Evolutionary conservation across 2,329 filamentous ascomycete genomes (phyloP), one percentile per base, ranked within the genome.

Genomic region (Arthrobotrys musiformis): DNA sequence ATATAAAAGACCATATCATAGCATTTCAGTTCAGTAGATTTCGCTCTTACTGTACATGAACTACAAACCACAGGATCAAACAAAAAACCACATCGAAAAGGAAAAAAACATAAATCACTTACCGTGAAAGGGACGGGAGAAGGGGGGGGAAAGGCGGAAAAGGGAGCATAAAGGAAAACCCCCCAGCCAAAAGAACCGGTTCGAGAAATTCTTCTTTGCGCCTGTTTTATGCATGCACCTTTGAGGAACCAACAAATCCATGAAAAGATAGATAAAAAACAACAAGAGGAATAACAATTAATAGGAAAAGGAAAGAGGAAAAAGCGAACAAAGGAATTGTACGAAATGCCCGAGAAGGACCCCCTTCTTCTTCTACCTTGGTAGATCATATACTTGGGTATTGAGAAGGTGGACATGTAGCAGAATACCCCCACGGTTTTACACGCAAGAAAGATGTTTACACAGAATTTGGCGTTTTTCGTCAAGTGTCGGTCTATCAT

Each of bases 181-280:
- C n/a, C n/a, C n/a, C 40, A 60, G 63, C 66, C 66, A 70, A 70
- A 77, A n/a, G n/a, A n/a, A n/a, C n/a, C n/a, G n/a, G 60, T 28
- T 62, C 37, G 58, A 52, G 60, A 70, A 77, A 70, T 70, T 61
- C 70, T 77, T n/a, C n/a, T 64, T 70, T 77, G 73, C 73, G 73
- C 73, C 73, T 77, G 73, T 70, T n/a, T 77, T 77, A 77, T 77
- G 73, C 66, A 76, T 77, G 73, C 73, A 77, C 73, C 73, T 60
- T 70, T 70, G 73, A 60, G 19, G 52, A 76, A 40, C 22, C 35
- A n/a, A n/a, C n/a, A n/a, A n/a, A n/a, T n/a, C n/a, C n/a, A n/a
- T n/a, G n/a, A n/a, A n/a, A n/a, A n/a, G n/a, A n/a, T n/a, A n/a
- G n/a, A n/a, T n/a, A 15, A 35, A 68, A 68, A 75, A 19, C 37